Evolutionary conservation across 164 flowering plant genomes (phyloP).

Genomic region (Umbilicus rupestris): DNA sequence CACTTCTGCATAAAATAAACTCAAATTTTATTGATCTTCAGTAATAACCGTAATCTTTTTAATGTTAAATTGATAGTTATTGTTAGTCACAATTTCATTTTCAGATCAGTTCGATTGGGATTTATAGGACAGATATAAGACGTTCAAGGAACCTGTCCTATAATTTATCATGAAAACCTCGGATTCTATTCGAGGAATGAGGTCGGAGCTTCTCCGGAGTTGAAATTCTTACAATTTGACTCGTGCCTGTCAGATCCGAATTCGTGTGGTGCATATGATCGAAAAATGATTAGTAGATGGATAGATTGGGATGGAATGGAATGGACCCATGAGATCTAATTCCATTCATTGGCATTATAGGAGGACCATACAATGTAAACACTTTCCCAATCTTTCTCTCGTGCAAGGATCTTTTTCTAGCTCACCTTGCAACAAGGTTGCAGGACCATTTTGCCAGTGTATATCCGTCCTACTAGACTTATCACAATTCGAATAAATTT

Average conservation of each 20-base stretch:
- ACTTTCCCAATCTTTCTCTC: neutral
- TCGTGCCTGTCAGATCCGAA: neutral
- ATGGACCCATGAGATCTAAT: slow-evolving; percentile 6
- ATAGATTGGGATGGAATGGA: neutral
- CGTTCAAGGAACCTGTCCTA: neutral
- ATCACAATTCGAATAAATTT: neutral
- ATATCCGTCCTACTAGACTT: neutral
- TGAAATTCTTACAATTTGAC: neutral
- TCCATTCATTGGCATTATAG: slow-evolving; percentile 7
- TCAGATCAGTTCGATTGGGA: too few relatives aligned
- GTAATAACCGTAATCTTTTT: too few relatives aligned
- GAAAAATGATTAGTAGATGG: neutral
- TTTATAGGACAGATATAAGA: neutral
- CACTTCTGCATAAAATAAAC: too few relatives aligned
- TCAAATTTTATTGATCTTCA: too few relatives aligned
- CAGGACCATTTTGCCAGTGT: neutral
- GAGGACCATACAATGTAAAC: neutral
- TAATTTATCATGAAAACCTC: neutral
- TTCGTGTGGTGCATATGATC: neutral
- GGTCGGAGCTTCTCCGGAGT: neutral
- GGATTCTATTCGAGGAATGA: neutral
- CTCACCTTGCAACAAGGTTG: neutral
- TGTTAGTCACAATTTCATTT: too few relatives aligned
- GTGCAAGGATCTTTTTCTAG: neutral
- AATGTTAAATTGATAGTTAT: too few relatives aligned